Evolutionary conservation across 192 early-diverging fungal genomes (phyloP), one percentile per base, ranked within the genome.

Genomic region (Mortierella hygrophila): DNA sequence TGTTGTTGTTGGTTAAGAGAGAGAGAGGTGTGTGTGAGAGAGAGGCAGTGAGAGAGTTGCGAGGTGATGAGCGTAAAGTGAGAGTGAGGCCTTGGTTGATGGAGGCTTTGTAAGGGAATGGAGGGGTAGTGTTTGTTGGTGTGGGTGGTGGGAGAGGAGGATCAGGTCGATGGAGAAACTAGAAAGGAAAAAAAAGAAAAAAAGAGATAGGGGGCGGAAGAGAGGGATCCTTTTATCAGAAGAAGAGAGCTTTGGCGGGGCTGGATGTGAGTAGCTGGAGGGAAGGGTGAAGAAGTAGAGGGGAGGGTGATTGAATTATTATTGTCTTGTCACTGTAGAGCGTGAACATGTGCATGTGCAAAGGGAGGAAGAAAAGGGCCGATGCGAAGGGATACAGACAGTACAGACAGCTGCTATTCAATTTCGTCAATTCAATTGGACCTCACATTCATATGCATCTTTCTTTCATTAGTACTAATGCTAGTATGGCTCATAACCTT

Each of bases 111-210:
- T 65, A 65, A 65, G 60, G 60, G 18, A 57, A 72, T 79, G 77
- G 37, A 26, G n/a, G 46, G 23, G 38, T 16, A 72, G 35, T 35
- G 73, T 46, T 21, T 68, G 63, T 52, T 35, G 73, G 65, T 52
- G 46, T n/a, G 69, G 69, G 73, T 54, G 21, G 60, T 60, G 75
- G 68, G 52, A 42, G 68, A 75, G 32, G 63, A 73, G 68, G 73
- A 79, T 79, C 72, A 46, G 68, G 68, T 82, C 81, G 75, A 83
- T 49, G 37, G 72, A 76, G 26, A 52, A 79, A 76, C 55, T 15
- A 65, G 49, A 65, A 77, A 57, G 40, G 63, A 70, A 76, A 40
- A 69, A 65, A 74, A 63, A 40, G 71, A n/a, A 75, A 44, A 60
- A 46, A 47, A 9, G 42, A 37, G 7, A 32, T 46, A 21, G 8